Conservation (phyloP, 768 basidiomycete genomes). For the Podaxis pistillaris region DNA sequence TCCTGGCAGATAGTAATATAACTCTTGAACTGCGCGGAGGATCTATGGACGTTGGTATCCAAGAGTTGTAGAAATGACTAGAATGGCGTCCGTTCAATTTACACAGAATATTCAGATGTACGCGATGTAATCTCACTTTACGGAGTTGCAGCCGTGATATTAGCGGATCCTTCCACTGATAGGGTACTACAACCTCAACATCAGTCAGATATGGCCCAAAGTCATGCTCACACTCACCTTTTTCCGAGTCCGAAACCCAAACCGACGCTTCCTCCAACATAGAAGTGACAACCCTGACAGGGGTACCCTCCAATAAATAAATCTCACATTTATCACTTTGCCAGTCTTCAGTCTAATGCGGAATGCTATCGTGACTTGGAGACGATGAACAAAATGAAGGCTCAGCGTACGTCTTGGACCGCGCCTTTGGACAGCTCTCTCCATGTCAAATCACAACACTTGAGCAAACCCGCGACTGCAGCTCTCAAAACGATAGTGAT, state of each 20-base stretch:
- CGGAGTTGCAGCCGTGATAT: slow-evolving; percentile 53
- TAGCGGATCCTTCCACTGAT: slow-evolving; percentile 51
- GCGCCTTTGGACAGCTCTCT: slow-evolving; percentile 74
- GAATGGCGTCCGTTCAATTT: background rate
- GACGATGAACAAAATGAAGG: slow-evolving; percentile 13
- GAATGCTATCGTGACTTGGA: slow-evolving; percentile 1
- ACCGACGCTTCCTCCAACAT: slow-evolving; percentile 57
- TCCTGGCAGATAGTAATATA: slow-evolving; percentile 40
- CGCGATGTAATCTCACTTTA: slow-evolving; percentile 38
- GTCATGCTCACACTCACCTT: slow-evolving; percentile 32
- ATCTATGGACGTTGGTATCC: slow-evolving; percentile 36
- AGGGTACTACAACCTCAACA: slow-evolving; percentile 32
- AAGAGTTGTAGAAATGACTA: slow-evolving; percentile 54
- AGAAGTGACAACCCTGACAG: slow-evolving; percentile 49
- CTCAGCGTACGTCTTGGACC: slow-evolving; percentile 68
- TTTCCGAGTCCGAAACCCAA: slow-evolving; percentile 53
- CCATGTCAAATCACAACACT: slow-evolving; percentile 82
- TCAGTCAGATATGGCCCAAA: background rate
- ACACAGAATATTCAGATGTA: background rate
- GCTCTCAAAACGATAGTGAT: slow-evolving; percentile 68
- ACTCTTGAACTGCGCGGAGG: slow-evolving; percentile 32
- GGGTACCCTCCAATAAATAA: slow-evolving; percentile 63
- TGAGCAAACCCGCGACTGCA: slow-evolving; percentile 65
- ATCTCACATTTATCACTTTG: slow-evolving; percentile 88
- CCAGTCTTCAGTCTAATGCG: slow-evolving; percentile 76